Evolutionary conservation across 2,329 filamentous ascomycete species (phyloP).

Genomic region (Nemania sp.): DNA sequence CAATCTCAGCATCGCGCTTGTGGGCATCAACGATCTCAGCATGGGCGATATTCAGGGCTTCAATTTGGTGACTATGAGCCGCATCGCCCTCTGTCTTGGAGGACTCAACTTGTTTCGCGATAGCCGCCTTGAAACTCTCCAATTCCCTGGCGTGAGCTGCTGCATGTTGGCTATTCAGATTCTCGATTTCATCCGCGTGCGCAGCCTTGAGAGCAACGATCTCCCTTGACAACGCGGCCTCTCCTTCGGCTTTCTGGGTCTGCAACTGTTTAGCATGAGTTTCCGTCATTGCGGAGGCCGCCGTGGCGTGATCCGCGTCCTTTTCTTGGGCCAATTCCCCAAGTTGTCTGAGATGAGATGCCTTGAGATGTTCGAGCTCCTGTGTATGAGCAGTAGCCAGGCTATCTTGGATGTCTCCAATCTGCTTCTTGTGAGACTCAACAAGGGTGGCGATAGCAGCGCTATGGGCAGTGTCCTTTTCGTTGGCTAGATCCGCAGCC

Average conservation of each 20-base stretch:
- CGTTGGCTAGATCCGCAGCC: conserved; percentile 30
- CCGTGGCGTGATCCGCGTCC: conserved; percentile 32
- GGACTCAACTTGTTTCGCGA: conserved; percentile 41
- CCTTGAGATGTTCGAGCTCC: conserved; percentile 30
- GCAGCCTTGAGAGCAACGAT: conserved; percentile 36
- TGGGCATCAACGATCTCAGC: conserved; percentile 40
- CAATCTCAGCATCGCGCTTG: conserved; percentile 38
- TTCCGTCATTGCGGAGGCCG: conserved; percentile 34
- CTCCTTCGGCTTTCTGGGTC: conserved; percentile 34
- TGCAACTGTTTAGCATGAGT: conserved; percentile 37
- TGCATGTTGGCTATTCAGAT: conserved; percentile 37
- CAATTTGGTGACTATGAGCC: conserved; percentile 38
- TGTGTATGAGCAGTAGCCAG: conserved; percentile 25
- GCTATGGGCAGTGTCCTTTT: conserved; percentile 31
- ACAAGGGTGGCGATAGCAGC: conserved; percentile 30
- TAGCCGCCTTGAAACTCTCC: conserved; percentile 39
- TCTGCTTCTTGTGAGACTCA: conserved; percentile 26
- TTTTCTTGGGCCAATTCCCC: conserved; percentile 33
- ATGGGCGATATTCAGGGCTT: conserved; percentile 40
- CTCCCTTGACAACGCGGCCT: conserved; percentile 35
- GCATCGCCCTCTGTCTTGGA: conserved; percentile 40
- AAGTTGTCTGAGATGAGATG: conserved; percentile 29
- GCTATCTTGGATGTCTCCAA: conserved; percentile 26
- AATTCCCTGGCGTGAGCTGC: conserved; percentile 39
- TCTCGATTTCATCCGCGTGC: conserved; percentile 39